Percentiles rank a stretch among this genome's conserved stretches.
Evolutionary conservation across 2,329 filamentous ascomycete species (phyloP).

Genomic region (Paecilomyces niveus): DNA sequence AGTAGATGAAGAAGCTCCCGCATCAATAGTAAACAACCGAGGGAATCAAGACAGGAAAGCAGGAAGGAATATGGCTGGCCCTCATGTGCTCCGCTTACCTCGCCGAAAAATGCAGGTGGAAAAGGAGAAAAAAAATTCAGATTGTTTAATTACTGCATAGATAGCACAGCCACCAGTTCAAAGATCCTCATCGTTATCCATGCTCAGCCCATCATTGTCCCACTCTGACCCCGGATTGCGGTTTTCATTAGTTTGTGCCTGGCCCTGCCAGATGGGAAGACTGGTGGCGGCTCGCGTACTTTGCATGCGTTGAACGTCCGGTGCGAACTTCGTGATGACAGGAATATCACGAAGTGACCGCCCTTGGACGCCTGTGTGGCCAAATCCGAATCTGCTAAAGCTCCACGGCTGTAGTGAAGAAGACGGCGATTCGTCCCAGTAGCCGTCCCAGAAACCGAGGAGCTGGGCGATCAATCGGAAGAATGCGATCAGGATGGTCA

Average conservation of each 20-base stretch:
- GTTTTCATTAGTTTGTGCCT: not conserved
- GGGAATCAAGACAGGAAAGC: too few species aligned
- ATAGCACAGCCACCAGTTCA: not conserved
- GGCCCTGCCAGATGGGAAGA: not conserved
- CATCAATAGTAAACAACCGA: too few species aligned
- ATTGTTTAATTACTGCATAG: not conserved
- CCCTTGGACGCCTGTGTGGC: not conserved
- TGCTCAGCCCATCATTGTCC: not conserved
- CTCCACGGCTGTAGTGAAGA: slow-evolving; percentile 2
- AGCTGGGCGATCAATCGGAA: slow-evolving; percentile 26
- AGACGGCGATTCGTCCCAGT: slow-evolving; percentile 24
- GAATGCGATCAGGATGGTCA: slow-evolving; percentile 22
- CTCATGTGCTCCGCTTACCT: too few species aligned
- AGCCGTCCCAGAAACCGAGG: slow-evolving; percentile 36
- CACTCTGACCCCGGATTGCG: not conserved
- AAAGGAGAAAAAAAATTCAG: not conserved
- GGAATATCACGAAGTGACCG: not conserved
- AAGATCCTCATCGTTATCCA: not conserved
- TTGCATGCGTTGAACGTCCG: not conserved
- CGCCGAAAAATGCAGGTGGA: not conserved
- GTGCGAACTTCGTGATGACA: not conserved
- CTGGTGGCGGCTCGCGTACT: not conserved
- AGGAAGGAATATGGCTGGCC: too few species aligned
- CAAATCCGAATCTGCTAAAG: not conserved
- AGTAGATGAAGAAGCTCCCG: too few species aligned